Evolutionary conservation across 2,329 filamentous ascomycete genomes (phyloP).

Genomic region (Cytospora piceicola): DNA sequence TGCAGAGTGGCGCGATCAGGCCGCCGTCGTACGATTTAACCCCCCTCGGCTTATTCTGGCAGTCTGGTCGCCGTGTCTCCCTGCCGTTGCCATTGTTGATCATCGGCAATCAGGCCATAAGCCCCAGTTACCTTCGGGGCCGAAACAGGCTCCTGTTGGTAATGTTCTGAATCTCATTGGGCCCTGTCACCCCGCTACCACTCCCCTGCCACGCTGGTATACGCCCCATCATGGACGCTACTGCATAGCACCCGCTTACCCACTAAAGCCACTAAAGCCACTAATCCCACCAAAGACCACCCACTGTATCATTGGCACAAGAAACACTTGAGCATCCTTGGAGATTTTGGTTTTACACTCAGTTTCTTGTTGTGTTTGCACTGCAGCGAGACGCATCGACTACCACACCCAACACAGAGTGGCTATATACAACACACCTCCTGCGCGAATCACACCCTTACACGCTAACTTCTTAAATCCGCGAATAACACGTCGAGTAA

Average conservation of each 20-base stretch:
- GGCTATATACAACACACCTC: background rate
- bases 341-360: too few relatives aligned
- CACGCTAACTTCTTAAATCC: background rate
- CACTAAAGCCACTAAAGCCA: too few relatives aligned
- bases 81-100: background rate
- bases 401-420: background rate
- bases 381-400: background rate
- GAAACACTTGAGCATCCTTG: too few relatives aligned
- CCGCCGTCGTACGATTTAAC: constrained; percentile 21
- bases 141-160: constrained; percentile 14
- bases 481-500: background rate
- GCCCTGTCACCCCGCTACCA: too few relatives aligned
- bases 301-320: too few relatives aligned
- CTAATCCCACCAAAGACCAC: too few relatives aligned
- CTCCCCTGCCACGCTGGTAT: too few relatives aligned
- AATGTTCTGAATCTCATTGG: constrained; percentile 26
- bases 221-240: too few relatives aligned
- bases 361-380: too few relatives aligned
- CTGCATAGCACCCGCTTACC: too few relatives aligned
- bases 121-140: background rate
- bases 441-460: background rate
- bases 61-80: background rate
- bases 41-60: background rate
- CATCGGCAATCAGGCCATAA: constrained; percentile 6
- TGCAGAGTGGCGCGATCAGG: constrained; percentile 12